These are phyloP conservation scores for Collybia sp. DNA, from an alignment of 768 basidiomycete genomes.

Conservation along the genomic window DNA sequence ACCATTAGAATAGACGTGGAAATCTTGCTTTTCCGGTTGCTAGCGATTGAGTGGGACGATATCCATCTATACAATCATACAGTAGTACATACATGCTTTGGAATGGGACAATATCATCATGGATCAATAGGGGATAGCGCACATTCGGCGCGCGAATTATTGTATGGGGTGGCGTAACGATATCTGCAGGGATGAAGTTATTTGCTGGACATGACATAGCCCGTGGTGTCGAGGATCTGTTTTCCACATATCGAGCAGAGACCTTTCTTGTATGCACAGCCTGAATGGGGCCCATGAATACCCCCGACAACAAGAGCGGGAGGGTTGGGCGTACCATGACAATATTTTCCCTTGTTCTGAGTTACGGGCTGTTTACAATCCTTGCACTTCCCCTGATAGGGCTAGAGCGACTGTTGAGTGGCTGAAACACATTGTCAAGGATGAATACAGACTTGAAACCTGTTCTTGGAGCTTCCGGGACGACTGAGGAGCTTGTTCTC, in stretches of 20 bases:
- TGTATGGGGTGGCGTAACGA: conserved; percentile 1
- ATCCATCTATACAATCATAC: not conserved
- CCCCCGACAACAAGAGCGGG: conserved; percentile 1
- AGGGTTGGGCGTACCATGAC: conserved; percentile 58
- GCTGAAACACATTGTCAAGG: conserved; percentile 11
- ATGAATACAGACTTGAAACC: conserved; percentile 58
- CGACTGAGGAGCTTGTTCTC: conserved; percentile 79
- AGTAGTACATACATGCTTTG: conserved; percentile 2
- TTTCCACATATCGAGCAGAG: conserved; percentile 87
- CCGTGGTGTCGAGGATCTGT: conserved; percentile 76
- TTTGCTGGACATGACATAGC: conserved; percentile 84
- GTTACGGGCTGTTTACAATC: conserved; percentile 82
- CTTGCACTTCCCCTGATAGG: conserved; percentile 84
- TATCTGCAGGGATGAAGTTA: conserved; percentile 24
- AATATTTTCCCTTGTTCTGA: conserved; percentile 86
- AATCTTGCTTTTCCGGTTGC: too few relatives aligned
- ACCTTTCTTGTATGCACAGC: conserved; percentile 86
- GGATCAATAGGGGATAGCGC: not conserved
- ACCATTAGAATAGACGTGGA: not conserved
- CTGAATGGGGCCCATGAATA: conserved; percentile 28
- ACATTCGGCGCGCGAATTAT: conserved; percentile 1
- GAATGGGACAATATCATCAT: not conserved
- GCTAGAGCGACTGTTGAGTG: conserved; percentile 38
- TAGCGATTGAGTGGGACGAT: too few relatives aligned
- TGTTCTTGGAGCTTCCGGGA: conserved; percentile 68